Percentiles rank a stretch among this genome's conserved stretches.
Conservation (phyloP, 768 basidiomycete genomes). For the Xanthoconium stramineum region DNA sequence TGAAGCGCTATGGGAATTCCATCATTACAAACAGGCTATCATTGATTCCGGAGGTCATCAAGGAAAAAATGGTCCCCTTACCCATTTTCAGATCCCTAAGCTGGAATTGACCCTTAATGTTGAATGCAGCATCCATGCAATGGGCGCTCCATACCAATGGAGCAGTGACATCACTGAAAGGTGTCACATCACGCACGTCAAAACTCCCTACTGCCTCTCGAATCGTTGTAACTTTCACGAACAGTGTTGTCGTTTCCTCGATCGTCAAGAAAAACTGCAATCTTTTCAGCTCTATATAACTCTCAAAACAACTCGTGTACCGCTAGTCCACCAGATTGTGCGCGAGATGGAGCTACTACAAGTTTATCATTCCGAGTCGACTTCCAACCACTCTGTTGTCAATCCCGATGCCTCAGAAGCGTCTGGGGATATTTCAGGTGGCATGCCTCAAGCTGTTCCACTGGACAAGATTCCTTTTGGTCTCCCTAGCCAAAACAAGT, state of each 20-base stretch:
- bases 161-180: slow-evolving; percentile 11
- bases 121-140: slow-evolving; percentile 20
- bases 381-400: no score
- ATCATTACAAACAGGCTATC: slow-evolving; percentile 10
- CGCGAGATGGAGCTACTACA: not conserved
- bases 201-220: slow-evolving; percentile 1
- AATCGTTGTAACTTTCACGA: slow-evolving; percentile 3
- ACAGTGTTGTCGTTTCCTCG: slow-evolving; percentile 10
- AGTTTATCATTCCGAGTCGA: no score
- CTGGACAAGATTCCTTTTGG: no score
- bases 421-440: no score
- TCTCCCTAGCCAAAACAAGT: not conserved
- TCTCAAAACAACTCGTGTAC: not conserved
- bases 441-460: no score
- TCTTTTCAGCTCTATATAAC: slow-evolving; percentile 4
- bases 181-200: slow-evolving; percentile 9
- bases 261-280: not conserved
- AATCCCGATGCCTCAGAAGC: not conserved
- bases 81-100: slow-evolving; percentile 9
- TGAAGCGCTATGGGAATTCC: slow-evolving; percentile 4
- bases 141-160: slow-evolving; percentile 28
- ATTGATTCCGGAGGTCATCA: not conserved
- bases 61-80: slow-evolving; percentile 4
- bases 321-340: not conserved
- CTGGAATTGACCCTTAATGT: slow-evolving; percentile 25